phyloP scores from a whole-genome alignment of 768 basidiomycete species.

The Omphalotus guepiniiformis region DNA sequence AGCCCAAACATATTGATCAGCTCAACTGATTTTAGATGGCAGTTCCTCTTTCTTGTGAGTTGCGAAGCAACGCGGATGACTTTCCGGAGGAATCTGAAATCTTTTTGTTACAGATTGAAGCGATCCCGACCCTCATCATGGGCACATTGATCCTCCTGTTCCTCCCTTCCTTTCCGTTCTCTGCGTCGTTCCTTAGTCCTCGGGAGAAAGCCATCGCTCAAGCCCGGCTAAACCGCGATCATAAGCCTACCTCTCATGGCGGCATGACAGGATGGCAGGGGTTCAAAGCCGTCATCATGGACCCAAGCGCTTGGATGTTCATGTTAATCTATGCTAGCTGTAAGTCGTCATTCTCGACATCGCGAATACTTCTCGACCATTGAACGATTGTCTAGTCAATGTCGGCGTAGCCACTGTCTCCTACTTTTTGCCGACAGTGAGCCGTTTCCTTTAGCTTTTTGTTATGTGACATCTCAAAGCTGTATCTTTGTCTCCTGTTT shows the following conservation, averaged over 20 bases:
- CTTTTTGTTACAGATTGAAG: constrained; percentile 48
- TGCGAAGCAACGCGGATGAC: too few species aligned
- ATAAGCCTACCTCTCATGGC: constrained; percentile 54
- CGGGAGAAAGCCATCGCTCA: constrained; percentile 54
- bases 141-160: constrained; percentile 42
- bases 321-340: constrained; percentile 51
- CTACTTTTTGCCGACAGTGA: constrained; percentile 52
- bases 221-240: constrained; percentile 51
- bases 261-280: constrained; percentile 55
- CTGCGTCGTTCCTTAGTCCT: constrained; percentile 46
- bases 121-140: constrained; percentile 53
- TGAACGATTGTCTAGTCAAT: constrained; percentile 34
- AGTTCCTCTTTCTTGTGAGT: constrained; percentile 50
- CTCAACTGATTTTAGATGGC: constrained; percentile 36
- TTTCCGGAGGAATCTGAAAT: too few species aligned
- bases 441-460: constrained; percentile 6
- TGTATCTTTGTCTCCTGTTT: background rate
- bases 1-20: background rate
- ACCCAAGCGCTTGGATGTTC: constrained; percentile 50
- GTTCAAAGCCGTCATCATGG: constrained; percentile 46
- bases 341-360: constrained; percentile 19
- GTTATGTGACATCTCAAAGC: background rate
- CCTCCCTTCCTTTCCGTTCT: constrained; percentile 53
- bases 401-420: constrained; percentile 53
- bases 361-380: background rate